Evolutionary conservation across 2,329 filamentous ascomycete genomes (phyloP).

Genomic region (Colletotrichum kahawae): DNA sequence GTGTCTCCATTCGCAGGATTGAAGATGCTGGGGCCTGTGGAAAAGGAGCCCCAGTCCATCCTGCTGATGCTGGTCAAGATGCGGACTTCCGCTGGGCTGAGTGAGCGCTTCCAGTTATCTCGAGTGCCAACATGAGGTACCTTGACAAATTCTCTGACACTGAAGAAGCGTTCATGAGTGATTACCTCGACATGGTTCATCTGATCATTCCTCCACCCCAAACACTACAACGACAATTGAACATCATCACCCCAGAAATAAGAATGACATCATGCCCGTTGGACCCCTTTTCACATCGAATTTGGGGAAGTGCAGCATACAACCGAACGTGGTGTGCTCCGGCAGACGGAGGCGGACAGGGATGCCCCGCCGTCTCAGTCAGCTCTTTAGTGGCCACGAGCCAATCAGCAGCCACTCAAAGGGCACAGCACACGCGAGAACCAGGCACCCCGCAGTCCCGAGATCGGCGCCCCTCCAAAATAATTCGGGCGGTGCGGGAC

Average conservation of each 20-base stretch:
- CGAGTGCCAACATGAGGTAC: background rate
- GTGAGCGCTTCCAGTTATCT: background rate
- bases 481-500: background rate
- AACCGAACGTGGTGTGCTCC: background rate
- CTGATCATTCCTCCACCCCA: background rate
- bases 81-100: background rate
- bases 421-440: background rate
- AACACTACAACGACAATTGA: too few relatives aligned
- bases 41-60: background rate
- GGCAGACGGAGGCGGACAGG: conserved; percentile 13
- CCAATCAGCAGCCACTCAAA: background rate
- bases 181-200: background rate
- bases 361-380: background rate
- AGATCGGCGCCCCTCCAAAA: conserved; percentile 17
- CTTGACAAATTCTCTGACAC: background rate
- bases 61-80: background rate
- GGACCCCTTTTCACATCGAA: background rate
- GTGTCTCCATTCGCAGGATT: background rate
- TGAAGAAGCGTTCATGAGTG: background rate
- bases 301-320: background rate
- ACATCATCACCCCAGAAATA: too few relatives aligned
- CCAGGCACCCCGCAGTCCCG: conserved; percentile 12
- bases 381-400: background rate
- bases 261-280: background rate
- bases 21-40: background rate